Evolutionary conservation across 2,329 filamentous ascomycete genomes (phyloP), one percentile per base, ranked within the genome.

Genomic region (Penicillium hordei): DNA sequence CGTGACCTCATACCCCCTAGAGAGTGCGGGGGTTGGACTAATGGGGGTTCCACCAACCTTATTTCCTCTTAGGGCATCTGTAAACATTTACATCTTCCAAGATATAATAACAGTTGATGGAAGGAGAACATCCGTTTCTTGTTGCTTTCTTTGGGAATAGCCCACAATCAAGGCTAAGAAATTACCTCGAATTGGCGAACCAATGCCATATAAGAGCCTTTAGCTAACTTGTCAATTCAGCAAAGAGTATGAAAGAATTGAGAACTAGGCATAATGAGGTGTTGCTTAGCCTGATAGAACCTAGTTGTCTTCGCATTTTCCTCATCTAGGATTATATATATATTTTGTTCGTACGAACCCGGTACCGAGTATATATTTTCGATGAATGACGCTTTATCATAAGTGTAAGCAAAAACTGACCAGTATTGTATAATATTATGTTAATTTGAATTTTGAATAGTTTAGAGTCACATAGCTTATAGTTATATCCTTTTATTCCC

Each of bases 1-100:
- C 59, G 62, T 65, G 61, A 65, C 62, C 62, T 65, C 62, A 65
- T 65, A 61, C 60, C 55, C 45, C 40, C n/a, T 31, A 43, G 31
- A 31, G 50, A 62, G 55, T 65, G 62, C 62, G 62, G 57, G 59
- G 59, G 54, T 57, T 55, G 38, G 31, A 19, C 27, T 50, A 50
- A 40, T 12, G 2, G 13, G 38, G 27, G 36, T 27, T 40, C 44
- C 31, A 44, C 48, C 27, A 49, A 49, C 52, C 27, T 55, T 55
- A 42, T 55, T 55, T 52, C 27, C 29, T 31, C 19, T 17, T 46
- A 33, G 9, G 3, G 17, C n/a, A 15, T 25, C 13, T 17, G 7
- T 45, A 31, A 31, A 45, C 42, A 43, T n/a, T 5, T 3, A 34
- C 7, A 34, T 17, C 12, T 33, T 13, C 25, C 15, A 15, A 7